These are phyloP conservation scores for Luzula sylvatica DNA, from an alignment of 176 grass and related monocot species.

Conservation along the genomic window DNA sequence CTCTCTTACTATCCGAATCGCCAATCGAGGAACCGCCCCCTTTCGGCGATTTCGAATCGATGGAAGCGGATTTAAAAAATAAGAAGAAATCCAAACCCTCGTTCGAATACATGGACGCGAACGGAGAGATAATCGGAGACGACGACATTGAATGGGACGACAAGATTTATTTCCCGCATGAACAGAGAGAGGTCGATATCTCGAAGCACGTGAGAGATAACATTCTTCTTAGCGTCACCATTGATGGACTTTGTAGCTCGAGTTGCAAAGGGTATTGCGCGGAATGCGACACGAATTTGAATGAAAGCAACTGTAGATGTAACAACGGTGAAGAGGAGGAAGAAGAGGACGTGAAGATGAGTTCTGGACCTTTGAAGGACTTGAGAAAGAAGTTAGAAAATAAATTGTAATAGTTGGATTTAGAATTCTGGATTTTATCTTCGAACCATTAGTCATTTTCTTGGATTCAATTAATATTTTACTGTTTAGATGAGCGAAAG, in stretches of 20 bases:
- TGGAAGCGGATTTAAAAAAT: slow-evolving; percentile 13
- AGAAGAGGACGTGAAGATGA: neutral
- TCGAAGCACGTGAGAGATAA: slow-evolving; percentile 72
- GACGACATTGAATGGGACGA: slow-evolving; percentile 61
- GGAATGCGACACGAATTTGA: slow-evolving; percentile 50
- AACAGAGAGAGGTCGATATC: slow-evolving; percentile 60
- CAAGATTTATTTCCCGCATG: slow-evolving; percentile 50
- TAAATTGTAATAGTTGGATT: too few relatives aligned
- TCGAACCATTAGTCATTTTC: too few relatives aligned
- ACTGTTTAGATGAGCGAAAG: too few relatives aligned
- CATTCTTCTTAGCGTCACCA: slow-evolving; percentile 57
- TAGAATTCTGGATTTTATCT: too few relatives aligned
- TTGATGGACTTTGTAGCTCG: slow-evolving; percentile 48
- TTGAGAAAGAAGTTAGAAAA: slow-evolving; percentile 37
- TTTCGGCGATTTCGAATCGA: slow-evolving; percentile 31
- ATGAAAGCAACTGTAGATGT: slow-evolving; percentile 40
- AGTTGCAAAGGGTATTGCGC: slow-evolving; percentile 64
- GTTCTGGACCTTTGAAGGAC: slow-evolving; percentile 35
- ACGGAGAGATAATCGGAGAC: slow-evolving; percentile 21
- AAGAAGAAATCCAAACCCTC: slow-evolving; percentile 24
- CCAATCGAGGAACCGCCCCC: slow-evolving; percentile 50
- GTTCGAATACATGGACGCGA: neutral
- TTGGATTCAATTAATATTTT: too few relatives aligned
- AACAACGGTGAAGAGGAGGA: neutral
- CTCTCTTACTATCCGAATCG: slow-evolving; percentile 51